A percentile compares a stretch with the other conserved stretches of the same genome.
Conservation (phyloP, 1,284 basidiomycete species). For the Naganishia liquefaciens region DNA sequence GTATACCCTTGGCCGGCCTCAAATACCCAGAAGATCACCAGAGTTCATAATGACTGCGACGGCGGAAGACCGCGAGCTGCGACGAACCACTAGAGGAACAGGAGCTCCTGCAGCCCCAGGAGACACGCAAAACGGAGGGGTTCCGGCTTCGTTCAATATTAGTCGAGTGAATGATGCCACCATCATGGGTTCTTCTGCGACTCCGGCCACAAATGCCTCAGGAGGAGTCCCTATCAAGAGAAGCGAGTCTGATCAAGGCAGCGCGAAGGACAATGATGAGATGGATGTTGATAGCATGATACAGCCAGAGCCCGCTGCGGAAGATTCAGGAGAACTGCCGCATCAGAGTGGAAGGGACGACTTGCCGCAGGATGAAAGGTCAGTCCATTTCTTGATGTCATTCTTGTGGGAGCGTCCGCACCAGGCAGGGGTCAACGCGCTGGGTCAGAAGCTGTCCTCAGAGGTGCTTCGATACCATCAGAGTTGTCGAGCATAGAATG, state of each 20-base stretch:
- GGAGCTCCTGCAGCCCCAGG: background rate
- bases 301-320: background rate
- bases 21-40: background rate
- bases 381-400: background rate
- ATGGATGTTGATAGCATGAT: constrained; percentile 12
- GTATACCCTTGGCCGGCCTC: background rate
- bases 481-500: background rate
- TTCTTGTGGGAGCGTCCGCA: too few relatives aligned
- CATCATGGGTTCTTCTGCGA: background rate
- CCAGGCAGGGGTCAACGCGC: too few relatives aligned
- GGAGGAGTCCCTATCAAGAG: background rate
- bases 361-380: background rate
- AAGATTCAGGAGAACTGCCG: background rate
- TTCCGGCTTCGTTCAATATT: background rate
- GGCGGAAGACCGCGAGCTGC: constrained; percentile 6
- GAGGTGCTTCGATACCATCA: background rate
- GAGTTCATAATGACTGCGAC: background rate
- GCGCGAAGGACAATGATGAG: background rate
- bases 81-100: constrained; percentile 4
- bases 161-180: background rate
- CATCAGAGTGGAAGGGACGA: background rate
- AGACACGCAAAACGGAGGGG: background rate
- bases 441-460: background rate
- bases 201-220: background rate
- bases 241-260: background rate